Evolutionary conservation across 2,329 filamentous ascomycete genomes (phyloP), one percentile per base, ranked within the genome.

Genomic region (Cladosporium sp.): DNA sequence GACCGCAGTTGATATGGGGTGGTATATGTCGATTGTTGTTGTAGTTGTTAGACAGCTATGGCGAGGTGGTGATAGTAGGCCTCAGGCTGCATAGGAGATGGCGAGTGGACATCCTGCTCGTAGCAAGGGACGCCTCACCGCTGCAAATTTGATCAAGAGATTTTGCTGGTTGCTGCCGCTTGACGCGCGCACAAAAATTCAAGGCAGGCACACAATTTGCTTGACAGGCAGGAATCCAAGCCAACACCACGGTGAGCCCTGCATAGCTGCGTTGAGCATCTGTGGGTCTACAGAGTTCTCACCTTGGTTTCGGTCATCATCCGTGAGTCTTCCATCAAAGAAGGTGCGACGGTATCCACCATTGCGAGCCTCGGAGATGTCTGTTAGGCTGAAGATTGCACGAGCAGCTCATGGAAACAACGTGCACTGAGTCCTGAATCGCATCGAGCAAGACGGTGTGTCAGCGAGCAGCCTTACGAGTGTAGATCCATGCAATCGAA

Each of bases 231-330:
- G 32, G 52, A n/a, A 55, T 18, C 8, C 52, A 55, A 55, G 52
- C 52, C 41, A 47, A 55, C 15, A 55, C 52, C 52, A 55, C 28
- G 30, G 28, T 55, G 28, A 38, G 59, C 59, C 44, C 59, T 36
- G 26, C 34, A 62, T 28, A 12, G 12, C 30, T 54, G 47, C 24
- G 32, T 59, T 59, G 57, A 59, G 57, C 12, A 38, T 38, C 32
- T 24, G 51, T 64, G 61, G 61, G 61, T 57, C 61, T 26, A 1
- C 15, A 55, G 34, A 32, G 18, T 32, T 57, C 61, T 64, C 61
- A 64, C 34, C 61, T 41, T 44, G 51, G 32, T 47, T 47, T 55
- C 51, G 61, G 36, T n/a, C 59, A 52, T 38, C 32, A 47, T 52
- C 59, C 59, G 47, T 21, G 18, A 59, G 38, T 59, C 59, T 52